Base-by-base conservation (phyloP, 1,139 yeast genomes). In the Meyerozyma smithsonii region DNA sequence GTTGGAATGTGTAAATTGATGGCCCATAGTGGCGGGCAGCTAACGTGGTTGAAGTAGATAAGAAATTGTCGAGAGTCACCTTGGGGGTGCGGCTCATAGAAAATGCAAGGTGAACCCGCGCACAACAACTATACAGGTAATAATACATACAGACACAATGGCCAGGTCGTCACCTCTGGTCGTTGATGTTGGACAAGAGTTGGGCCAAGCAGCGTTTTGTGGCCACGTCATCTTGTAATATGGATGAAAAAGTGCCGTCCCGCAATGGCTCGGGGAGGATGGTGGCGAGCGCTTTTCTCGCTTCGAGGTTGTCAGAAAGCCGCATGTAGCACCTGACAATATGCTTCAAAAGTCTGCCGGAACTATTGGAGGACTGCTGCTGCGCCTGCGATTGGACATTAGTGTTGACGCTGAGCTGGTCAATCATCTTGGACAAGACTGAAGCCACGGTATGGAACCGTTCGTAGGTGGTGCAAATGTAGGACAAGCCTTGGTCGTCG, bases 401-500 rank as follows among this genome's bases (percentile, higher is more conserved):
- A 4, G 78, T 77, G 14, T 46, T 48, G 3, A 58, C 41, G 38
- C 63, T 59, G 46, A 92, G 67, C 58, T 90, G 97, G 37, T 84
- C 88, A 37, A 92, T 92, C 95, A 92, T 94, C 47, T 81, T 79
- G 26, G 87, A 78, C 46, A 92, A 72, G 1, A 92, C 98, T 35
- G 86, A 82, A 1, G 95, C 87, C 24, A 92, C 97, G 2, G 98
- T 96, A 47, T 84, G 89, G 59, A 92, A 92, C 51, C 98, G 74
- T 61, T 92, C 97, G 58, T 83, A 87, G 0, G 97, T 90, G 44
- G 95, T 95, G 64, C 98, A 92, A 18, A 92, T 87, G 63, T 92
- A 92, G 28, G 81, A 78, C 46, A 92, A 73, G 0, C 98, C 98
- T 51, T 84, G 81, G 56, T 92, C 97, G 61, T 92, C 97, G 50